Conservation (phyloP, 768 basidiomycete genomes). For the Amanita pallidorosea region DNA sequence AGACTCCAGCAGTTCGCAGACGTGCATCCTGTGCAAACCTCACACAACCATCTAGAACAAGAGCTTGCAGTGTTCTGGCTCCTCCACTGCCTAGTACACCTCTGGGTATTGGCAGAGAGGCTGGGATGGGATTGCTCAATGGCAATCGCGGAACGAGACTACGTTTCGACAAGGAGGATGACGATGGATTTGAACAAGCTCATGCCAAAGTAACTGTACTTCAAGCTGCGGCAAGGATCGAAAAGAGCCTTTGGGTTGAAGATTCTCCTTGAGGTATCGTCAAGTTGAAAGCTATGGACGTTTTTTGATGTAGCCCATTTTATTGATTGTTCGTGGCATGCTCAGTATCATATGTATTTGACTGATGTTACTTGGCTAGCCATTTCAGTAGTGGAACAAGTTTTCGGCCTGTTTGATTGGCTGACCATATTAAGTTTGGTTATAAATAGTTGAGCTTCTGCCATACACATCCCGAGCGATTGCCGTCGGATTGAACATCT, state of each 20-base stretch:
- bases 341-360: background rate
- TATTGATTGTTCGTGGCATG: constrained; percentile 1
- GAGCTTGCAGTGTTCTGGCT: constrained; percentile 1
- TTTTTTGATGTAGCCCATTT: background rate
- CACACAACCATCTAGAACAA: constrained; percentile 1
- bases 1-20: background rate
- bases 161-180: constrained; percentile 1
- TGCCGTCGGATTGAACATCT: background rate
- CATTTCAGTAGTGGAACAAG: background rate
- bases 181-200: background rate
- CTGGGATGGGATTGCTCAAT: constrained; percentile 1
- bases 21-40: constrained; percentile 3
- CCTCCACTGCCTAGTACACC: background rate
- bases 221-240: constrained; percentile 15
- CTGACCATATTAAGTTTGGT: background rate
- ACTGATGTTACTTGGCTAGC: background rate
- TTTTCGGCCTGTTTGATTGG: background rate
- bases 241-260: constrained; percentile 6
- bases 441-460: background rate
- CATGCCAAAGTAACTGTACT: constrained; percentile 5
- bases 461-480: background rate
- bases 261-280: background rate
- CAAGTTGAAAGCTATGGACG: background rate
- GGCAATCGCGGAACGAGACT: constrained; percentile 7
- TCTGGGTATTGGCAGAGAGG: background rate